Evolutionary conservation across 2,329 filamentous ascomycete genomes (phyloP), one percentile per base, ranked within the genome.

Genomic region (Teratosphaeria destructans): DNA sequence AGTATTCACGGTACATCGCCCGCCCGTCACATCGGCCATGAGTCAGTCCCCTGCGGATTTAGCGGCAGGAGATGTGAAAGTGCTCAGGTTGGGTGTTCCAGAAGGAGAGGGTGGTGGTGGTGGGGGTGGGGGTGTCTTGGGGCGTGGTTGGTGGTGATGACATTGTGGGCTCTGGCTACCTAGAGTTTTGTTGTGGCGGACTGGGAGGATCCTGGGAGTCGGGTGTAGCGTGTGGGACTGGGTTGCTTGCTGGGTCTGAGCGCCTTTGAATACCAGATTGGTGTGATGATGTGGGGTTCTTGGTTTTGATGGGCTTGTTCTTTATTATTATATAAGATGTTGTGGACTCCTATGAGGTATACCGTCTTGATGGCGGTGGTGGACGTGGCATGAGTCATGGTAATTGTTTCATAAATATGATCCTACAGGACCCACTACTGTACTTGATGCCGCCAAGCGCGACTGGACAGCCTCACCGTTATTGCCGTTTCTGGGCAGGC

Each of bases 1-100:
- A 23, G 1, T 23, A 23, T 23, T 23, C 23, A 23, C 23, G 23
- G 23, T 23, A 87, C 78, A 75, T 95, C 90, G 23, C 12, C 85
- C 87, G 43, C 83, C 77, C 5, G 90, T 96, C 62, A 96, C 80
- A 23, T 23, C 23, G 23, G 23, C 23, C 23, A 23, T 23, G 23
- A 23, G 23, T 23, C 23, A 23, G 23, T 23, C 23, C 23, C 23
- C 23, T 23, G 23, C 23, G 23, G 23, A 23, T 23, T 23, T 1
- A 23, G 23, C 23, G 23, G 23, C 23, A 23, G 23, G 23, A 95
- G 57, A 85, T 78, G 2, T 74, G 66, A 0, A 85, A 84, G 71
- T 86, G 83, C 63, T 86, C 23, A 23, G 75, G 29, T 78, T 71
- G 39, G 77, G 88, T 81, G 63, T 93, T 87, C 91, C 91, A 96